phyloP scores from a whole-genome alignment of 371 early-diverging fungal species.

The Blakeslea trispora region DNA sequence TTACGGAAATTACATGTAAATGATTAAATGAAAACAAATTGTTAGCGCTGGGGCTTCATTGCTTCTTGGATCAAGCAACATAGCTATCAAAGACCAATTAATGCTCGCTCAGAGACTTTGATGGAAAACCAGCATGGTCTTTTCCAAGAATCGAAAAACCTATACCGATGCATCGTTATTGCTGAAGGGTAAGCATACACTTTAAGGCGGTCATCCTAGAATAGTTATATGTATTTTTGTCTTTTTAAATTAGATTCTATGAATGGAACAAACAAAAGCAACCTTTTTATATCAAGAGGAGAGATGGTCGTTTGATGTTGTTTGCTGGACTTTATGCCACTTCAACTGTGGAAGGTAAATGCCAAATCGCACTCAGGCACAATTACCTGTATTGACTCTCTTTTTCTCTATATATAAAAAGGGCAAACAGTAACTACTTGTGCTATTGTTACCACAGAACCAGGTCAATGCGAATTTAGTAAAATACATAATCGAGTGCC shows the following conservation, averaged over 20 bases:
- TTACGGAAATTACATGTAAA: too few species aligned
- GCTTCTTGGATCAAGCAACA: constrained; percentile 53
- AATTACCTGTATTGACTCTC: not conserved
- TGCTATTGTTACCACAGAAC: constrained; percentile 63
- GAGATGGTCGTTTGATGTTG: constrained; percentile 60
- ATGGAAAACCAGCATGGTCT: constrained; percentile 39
- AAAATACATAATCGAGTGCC: constrained; percentile 79
- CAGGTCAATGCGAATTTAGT: constrained; percentile 35
- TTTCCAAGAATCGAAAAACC: constrained; percentile 59
- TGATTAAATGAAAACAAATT: not conserved
- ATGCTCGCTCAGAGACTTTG: constrained; percentile 72
- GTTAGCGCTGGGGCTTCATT: constrained; percentile 68
- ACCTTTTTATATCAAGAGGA: constrained; percentile 61
- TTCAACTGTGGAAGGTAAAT: constrained; percentile 34
- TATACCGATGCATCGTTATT: constrained; percentile 66
- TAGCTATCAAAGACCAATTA: constrained; percentile 54
- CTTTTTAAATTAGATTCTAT: constrained; percentile 55
- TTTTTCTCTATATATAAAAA: not conserved
- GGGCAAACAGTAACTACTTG: constrained; percentile 30
- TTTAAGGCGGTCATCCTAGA: too few species aligned
- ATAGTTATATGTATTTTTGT: too few species aligned
- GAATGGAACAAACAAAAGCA: constrained; percentile 70
- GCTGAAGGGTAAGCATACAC: constrained; percentile 64
- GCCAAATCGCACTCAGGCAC: not conserved
- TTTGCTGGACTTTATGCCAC: constrained; percentile 66